Evolutionary conservation across 805 yeast species (phyloP).

Genomic region (Middelhovenomyces tepae): DNA sequence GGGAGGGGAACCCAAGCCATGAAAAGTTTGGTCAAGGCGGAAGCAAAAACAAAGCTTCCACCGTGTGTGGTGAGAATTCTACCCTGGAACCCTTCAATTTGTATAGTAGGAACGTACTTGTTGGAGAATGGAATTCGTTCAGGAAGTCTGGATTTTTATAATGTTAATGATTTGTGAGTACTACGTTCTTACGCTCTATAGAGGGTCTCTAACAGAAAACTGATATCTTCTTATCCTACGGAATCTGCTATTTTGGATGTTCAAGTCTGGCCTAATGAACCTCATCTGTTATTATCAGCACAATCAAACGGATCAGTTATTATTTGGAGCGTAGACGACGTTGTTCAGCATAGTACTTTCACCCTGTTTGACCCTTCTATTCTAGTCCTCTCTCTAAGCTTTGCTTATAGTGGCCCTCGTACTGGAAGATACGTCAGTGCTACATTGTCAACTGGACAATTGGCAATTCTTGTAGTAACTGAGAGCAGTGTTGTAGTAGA

Average conservation of each 20-base stretch:
- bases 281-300: slow-evolving; percentile 43
- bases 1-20: too few relatives aligned
- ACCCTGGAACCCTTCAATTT: slow-evolving; percentile 37
- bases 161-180: slow-evolving; percentile 36
- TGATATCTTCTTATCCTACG: slow-evolving; percentile 15
- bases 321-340: slow-evolving; percentile 44
- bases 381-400: slow-evolving; percentile 58
- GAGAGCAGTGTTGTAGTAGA: slow-evolving; percentile 16
- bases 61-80: slow-evolving; percentile 73
- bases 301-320: slow-evolving; percentile 74
- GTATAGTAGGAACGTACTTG: slow-evolving; percentile 75
- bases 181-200: slow-evolving; percentile 15
- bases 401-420: slow-evolving; percentile 36
- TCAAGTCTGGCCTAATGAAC: slow-evolving; percentile 52
- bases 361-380: slow-evolving; percentile 39
- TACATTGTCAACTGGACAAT: slow-evolving; percentile 63
- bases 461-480: slow-evolving; percentile 35
- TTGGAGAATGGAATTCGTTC: slow-evolving; percentile 50
- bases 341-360: slow-evolving; percentile 24
- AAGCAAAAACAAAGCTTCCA: slow-evolving; percentile 48
- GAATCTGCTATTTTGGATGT: slow-evolving; percentile 60
- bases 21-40: too few relatives aligned
- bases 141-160: slow-evolving; percentile 50
- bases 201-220: slow-evolving; percentile 3
- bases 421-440: slow-evolving; percentile 40